A percentile compares a stretch with the other conserved stretches of the same genome.
Evolutionary conservation across 108 stramenopile genomes (phyloP).

Genomic region (Aurantiochytrium sp.): DNA sequence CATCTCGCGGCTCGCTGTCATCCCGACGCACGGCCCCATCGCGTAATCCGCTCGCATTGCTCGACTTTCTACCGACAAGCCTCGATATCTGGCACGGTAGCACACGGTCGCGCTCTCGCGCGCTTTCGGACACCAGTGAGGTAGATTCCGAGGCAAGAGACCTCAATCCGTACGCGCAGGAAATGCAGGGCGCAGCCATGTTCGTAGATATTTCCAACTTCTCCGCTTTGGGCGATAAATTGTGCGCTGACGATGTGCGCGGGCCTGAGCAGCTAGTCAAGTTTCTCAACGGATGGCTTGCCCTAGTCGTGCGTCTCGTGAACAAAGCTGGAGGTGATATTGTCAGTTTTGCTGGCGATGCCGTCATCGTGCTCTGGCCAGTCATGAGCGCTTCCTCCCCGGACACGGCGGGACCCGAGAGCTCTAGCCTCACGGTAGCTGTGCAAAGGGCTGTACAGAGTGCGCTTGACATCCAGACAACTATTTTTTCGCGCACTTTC

Average conservation of each 20-base stretch:
- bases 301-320: neutral
- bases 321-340: neutral
- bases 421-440: neutral
- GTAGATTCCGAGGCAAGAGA: too few species aligned
- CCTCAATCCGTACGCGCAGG: neutral
- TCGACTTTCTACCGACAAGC: too few species aligned
- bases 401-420: neutral
- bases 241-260: neutral
- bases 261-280: neutral
- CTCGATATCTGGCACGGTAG: too few species aligned
- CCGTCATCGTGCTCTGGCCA: neutral
- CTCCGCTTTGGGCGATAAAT: neutral
- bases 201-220: neutral
- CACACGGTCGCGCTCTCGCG: too few species aligned
- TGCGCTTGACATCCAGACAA: neutral
- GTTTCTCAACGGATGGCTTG: neutral
- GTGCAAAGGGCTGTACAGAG: neutral
- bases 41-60: too few species aligned
- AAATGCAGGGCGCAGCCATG: neutral
- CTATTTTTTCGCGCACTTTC: neutral
- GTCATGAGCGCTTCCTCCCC: neutral
- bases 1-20: too few species aligned
- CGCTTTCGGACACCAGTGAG: too few species aligned
- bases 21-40: too few species aligned
- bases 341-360: neutral